Base-by-base conservation (phyloP, 2,329 filamentous ascomycete genomes). In the Neoarthrinium moseri region DNA sequence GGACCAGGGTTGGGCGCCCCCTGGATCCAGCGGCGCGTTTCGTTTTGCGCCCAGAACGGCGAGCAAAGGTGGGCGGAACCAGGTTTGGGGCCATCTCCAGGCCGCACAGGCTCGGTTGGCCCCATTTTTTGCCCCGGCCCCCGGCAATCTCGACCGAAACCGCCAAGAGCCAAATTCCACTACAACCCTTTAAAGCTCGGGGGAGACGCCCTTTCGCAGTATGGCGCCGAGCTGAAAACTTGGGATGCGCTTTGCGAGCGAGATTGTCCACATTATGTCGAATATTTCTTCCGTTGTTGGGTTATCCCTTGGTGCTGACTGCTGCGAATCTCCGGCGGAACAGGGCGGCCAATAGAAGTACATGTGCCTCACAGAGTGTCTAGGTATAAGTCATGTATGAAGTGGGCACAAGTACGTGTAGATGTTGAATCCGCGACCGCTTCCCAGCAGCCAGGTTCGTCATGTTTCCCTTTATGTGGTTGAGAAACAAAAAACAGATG, bases 41-140 rank as follows among this genome's bases (percentile, higher is more conserved):
- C 26, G 27, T 43, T 43, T 43, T 30, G 39, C 39, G 39, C 39
- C 39, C 18, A 8, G 11, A 43, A 43, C 39, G 39, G 39, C 33
- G 39, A 29, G 27, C 6, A 26, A 39, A 23, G 23, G 21, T 22
- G 36, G 36, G 12, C 18, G 10, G 6, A 1, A 8, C 4, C 5
- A 12, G 6, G 22, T 35, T 20, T 35, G 20, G 17, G 33, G 33
- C 20, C 33, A 35, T 20, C 17, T 18, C 12, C n/a, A 35, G 10
- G 15, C 20, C 15, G 22, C n/a, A 6, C 33, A 35, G 33, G 33
- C 33, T 35, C 33, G 33, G 20, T 35, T 20, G 33, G 20, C 15
- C 33, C 33, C 33, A 20, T 17, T 11, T 20, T 35, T 20, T 35
- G 22, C 33, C 33, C 33, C 33, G 33, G 33, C 17, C 17, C 20